These are phyloP conservation scores for Ploettnerulaceae sp. DNA, from an alignment of 2,329 filamentous ascomycete genomes.

Conservation along the genomic window DNA sequence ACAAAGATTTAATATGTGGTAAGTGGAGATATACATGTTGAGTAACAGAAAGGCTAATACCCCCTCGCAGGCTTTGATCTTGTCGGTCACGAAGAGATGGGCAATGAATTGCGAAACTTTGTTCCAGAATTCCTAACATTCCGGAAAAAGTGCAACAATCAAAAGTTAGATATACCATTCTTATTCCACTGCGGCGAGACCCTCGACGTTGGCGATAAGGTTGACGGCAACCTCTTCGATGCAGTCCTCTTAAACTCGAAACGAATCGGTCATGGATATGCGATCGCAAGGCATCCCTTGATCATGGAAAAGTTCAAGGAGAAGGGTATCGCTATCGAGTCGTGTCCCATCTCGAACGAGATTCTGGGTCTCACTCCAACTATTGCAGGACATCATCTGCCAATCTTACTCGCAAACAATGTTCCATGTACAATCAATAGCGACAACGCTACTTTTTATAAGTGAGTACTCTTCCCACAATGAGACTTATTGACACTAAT, in stretches of 20 bases:
- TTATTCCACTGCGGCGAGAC: slow-evolving; percentile 76
- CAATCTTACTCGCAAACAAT: slow-evolving; percentile 63
- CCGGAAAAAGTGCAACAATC: slow-evolving; percentile 43
- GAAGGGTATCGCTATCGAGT: slow-evolving; percentile 63
- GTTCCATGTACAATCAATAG: slow-evolving; percentile 70
- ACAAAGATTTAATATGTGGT: slow-evolving; percentile 59
- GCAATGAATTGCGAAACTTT: slow-evolving; percentile 56
- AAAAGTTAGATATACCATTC: slow-evolving; percentile 58
- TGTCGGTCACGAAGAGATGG: slow-evolving; percentile 60
- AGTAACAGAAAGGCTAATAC: slow-evolving; percentile 5
- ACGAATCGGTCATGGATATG: slow-evolving; percentile 71
- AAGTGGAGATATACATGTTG: slow-evolving; percentile 26
- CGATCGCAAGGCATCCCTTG: slow-evolving; percentile 60
- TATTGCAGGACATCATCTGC: slow-evolving; percentile 61
- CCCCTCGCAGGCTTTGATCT: slow-evolving; percentile 59
- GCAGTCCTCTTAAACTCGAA: slow-evolving; percentile 61
- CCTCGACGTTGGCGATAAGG: slow-evolving; percentile 57
- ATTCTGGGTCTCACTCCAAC: slow-evolving; percentile 64
- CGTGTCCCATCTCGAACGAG: slow-evolving; percentile 76
- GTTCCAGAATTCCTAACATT: slow-evolving; percentile 53
- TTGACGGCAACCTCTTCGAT: slow-evolving; percentile 65
- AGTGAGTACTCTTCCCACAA: slow-evolving; percentile 39
- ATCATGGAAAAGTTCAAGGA: slow-evolving; percentile 62
- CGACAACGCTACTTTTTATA: slow-evolving; percentile 70
- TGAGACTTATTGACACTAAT: slow-evolving; percentile 10